Evolutionary conservation across 2,329 filamentous ascomycete genomes (phyloP).

Genomic region (Trichoderma citrinoviride): DNA sequence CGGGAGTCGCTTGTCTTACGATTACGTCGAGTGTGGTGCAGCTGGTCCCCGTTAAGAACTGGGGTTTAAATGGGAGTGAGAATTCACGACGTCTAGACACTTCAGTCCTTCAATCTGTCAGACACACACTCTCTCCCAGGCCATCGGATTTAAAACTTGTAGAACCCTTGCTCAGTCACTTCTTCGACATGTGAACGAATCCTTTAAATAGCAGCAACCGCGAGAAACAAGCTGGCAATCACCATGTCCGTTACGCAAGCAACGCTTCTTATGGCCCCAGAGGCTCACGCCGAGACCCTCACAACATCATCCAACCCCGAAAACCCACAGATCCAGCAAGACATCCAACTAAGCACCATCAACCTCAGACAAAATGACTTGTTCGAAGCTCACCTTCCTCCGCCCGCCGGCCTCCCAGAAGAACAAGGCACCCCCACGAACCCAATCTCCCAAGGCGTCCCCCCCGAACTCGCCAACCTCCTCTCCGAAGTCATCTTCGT

Average conservation of each 20-base stretch:
- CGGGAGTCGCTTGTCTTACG: neutral
- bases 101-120: too few relatives aligned
- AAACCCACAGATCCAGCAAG: neutral
- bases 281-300: neutral
- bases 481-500: conserved; percentile 1
- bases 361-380: neutral
- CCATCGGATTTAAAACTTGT: too few relatives aligned
- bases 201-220: too few relatives aligned
- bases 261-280: neutral
- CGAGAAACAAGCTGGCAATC: too few relatives aligned
- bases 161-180: too few relatives aligned
- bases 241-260: neutral
- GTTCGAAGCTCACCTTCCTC: neutral
- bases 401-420: neutral
- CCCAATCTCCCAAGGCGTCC: conserved; percentile 1
- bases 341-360: neutral
- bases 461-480: neutral
- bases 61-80: neutral
- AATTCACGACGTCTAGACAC: too few relatives aligned
- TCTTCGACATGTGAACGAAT: too few relatives aligned
- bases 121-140: too few relatives aligned
- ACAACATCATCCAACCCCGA: neutral
- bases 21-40: too few relatives aligned
- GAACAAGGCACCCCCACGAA: neutral
- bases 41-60: too few relatives aligned